A percentile compares a stretch with the other conserved stretches of the same genome.
phyloP scores from a whole-genome alignment of 2,329 filamentous ascomycete species.

The Alternaria consortialis region DNA sequence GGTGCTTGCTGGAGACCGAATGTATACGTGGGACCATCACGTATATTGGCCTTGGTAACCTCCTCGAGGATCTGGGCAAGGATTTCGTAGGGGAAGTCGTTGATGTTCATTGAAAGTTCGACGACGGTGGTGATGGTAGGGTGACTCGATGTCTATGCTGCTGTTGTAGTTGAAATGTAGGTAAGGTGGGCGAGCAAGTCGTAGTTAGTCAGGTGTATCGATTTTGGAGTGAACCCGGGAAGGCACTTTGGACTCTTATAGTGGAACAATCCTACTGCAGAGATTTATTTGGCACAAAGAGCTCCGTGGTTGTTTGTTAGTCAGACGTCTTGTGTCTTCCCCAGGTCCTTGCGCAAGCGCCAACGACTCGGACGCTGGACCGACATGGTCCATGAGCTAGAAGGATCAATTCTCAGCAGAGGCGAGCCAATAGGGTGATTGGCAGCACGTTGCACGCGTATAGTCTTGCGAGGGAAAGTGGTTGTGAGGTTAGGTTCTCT shows the following conservation, averaged over 20 bases:
- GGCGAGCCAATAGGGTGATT: slow-evolving; percentile 24
- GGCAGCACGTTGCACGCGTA: slow-evolving; percentile 25
- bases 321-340: slow-evolving; percentile 39
- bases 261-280: slow-evolving; percentile 26
- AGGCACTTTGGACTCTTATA: slow-evolving; percentile 40
- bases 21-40: slow-evolving; percentile 59
- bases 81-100: slow-evolving; percentile 62
- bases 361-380: slow-evolving; percentile 37
- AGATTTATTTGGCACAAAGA: slow-evolving; percentile 41
- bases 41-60: slow-evolving; percentile 58
- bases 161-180: not conserved
- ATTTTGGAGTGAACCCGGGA: slow-evolving; percentile 21
- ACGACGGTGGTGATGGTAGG: slow-evolving; percentile 8
- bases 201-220: slow-evolving; percentile 26
- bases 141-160: slow-evolving; percentile 24
- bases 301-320: slow-evolving; percentile 44
- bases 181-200: slow-evolving; percentile 9
- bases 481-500: slow-evolving; percentile 28
- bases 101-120: slow-evolving; percentile 55
- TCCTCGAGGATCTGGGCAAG: slow-evolving; percentile 61
- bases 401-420: slow-evolving; percentile 32
- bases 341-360: slow-evolving; percentile 37
- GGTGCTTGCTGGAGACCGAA: slow-evolving; percentile 63
- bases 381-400: slow-evolving; percentile 32
- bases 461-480: slow-evolving; percentile 32